Percentiles rank a stretch among this genome's conserved stretches.
Conservation (phyloP, 345 rosid genomes). For the Citrus unshiu region DNA sequence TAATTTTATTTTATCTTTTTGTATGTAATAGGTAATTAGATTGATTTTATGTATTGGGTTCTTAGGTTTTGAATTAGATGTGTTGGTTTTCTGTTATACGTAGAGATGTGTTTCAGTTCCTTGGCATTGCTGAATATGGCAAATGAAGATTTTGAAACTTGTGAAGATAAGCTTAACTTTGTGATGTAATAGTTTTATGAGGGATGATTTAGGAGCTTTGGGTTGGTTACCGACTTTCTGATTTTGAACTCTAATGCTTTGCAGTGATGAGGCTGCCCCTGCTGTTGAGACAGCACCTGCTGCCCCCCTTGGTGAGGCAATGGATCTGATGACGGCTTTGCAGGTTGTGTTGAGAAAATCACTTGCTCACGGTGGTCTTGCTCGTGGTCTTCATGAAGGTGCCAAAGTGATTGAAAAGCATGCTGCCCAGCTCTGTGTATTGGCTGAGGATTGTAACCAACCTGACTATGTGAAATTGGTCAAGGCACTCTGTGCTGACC, state of each 20-base stretch:
- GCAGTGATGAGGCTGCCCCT: slow-evolving; percentile 68
- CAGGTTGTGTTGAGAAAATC: slow-evolving; percentile 79
- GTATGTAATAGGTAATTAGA: not conserved
- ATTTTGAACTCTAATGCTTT: not conserved
- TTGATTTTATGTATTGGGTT: not conserved
- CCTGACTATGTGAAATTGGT: slow-evolving; percentile 81
- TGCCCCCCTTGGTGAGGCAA: slow-evolving; percentile 57
- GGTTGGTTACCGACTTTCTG: not conserved
- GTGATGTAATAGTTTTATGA: not conserved
- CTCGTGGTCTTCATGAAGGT: slow-evolving; percentile 71
- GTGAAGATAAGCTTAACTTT: not conserved
- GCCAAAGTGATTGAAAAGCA: slow-evolving; percentile 84
- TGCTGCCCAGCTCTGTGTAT: slow-evolving; percentile 60
- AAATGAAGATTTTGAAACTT: not conserved
- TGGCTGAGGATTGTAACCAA: slow-evolving; percentile 88
- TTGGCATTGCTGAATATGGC: no score
- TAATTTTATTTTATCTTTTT: no score
- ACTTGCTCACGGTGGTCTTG: slow-evolving; percentile 71
- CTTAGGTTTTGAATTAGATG: not conserved
- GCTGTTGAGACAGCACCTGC: slow-evolving; percentile 32
- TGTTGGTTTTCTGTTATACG: not conserved
- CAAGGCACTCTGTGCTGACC: slow-evolving; percentile 78
- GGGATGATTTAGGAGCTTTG: not conserved
- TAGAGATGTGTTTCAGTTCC: not conserved
- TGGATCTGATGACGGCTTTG: slow-evolving; percentile 74